Evolutionary conservation across 768 basidiomycete genomes (phyloP), one percentile per base, ranked within the genome.

Genomic region (Mycena filopes): DNA sequence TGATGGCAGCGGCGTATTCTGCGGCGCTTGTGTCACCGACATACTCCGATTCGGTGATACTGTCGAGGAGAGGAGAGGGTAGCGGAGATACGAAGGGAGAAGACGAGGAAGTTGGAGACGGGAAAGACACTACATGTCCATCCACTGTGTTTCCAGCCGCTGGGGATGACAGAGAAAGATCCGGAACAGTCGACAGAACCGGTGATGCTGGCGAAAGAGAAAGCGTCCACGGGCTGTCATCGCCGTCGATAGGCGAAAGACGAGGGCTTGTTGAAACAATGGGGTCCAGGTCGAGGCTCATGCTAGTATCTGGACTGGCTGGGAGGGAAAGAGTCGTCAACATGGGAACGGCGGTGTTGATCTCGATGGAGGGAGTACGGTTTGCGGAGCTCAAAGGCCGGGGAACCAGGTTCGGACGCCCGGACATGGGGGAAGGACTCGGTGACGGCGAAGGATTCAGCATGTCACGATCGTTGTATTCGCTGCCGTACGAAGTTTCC

Each of bases 1-100:
- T 70, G 46, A 80, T 63, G 42, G 78, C 79, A 25, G 73, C 68
- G 49, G 79, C 79, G 62, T 78, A 80, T 40, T 78, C 75, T 21
- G 74, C 67, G 18, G 74, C 74, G 55, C 75, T 75, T 33, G 71
- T 70, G 46, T 72, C 59, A 21, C 63, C 54, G 48, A 60, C 55
- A 31, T 56, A 26, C 25, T 61, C 67, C 11, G 42, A n/a, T 16
- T 45, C 56, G 10, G 50, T 49, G 54, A 53, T 26, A 49, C 40
- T 38, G 48, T 59, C 61, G 26, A 48, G 73, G 63, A 60, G 66
- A 65, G 61, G 71, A 63, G 51, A 70, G 57, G 58, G 72, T 63
- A 63, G 67, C 67, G 58, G 71, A 61, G 43, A 65, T 55, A 18
- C 70, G 64, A 42, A 71, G 54, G 46, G 40, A 63, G 59, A 42